Evolutionary conservation across 345 rosid species (phyloP).

Genomic region (Hypericum perforatum): DNA sequence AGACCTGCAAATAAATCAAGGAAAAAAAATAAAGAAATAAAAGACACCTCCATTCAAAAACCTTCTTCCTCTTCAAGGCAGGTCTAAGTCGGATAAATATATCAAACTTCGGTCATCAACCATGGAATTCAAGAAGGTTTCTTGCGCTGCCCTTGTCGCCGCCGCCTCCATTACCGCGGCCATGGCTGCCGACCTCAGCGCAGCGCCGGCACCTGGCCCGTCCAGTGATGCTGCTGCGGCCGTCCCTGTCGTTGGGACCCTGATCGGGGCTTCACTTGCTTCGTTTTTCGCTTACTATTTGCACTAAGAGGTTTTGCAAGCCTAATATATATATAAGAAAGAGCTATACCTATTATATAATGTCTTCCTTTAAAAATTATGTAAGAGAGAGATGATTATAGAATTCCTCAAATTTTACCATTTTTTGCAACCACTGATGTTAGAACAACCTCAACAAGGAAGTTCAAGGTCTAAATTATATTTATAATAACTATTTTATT

Average conservation of each 20-base stretch:
- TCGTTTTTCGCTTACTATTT: constrained; percentile 1
- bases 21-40: neutral
- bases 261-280: constrained; percentile 4
- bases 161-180: constrained; percentile 41
- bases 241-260: constrained; percentile 4
- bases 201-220: constrained; percentile 20
- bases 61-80: constrained; percentile 17
- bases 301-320: constrained; percentile 13
- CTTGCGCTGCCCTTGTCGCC: constrained; percentile 40
- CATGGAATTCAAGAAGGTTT: constrained; percentile 74
- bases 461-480: too few relatives aligned
- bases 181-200: constrained; percentile 29
- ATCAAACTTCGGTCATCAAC: constrained; percentile 7
- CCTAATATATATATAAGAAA: neutral
- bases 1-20: constrained; percentile 20
- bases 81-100: neutral
- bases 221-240: constrained; percentile 17
- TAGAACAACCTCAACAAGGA: too few relatives aligned
- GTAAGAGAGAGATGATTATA: neutral
- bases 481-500: too few relatives aligned
- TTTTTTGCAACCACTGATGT: too few relatives aligned
- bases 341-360: neutral
- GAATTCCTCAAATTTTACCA: neutral
- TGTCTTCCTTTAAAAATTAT: neutral
- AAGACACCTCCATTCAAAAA: neutral